A percentile compares a stretch with the other conserved stretches of the same genome.
Conservation (phyloP, 495 filamentous ascomycete species). For the Hyaloscypha bicolor region DNA sequence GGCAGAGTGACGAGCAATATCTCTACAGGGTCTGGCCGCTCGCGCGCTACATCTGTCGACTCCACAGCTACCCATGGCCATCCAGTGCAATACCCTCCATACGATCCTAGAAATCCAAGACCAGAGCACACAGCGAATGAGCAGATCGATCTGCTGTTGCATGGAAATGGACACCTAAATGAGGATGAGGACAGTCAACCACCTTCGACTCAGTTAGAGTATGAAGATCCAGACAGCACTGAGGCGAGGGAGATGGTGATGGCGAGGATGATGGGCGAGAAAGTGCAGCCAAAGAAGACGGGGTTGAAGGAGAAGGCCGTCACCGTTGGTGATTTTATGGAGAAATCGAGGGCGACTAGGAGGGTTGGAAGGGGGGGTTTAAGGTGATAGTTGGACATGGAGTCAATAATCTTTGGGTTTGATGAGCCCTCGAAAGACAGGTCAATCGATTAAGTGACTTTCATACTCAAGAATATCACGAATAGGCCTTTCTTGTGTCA, state of each 20-base stretch:
- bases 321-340: slow-evolving; percentile 35
- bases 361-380: slow-evolving; percentile 17
- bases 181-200: slow-evolving; percentile 30
- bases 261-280: slow-evolving; percentile 38
- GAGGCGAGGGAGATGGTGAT: slow-evolving; percentile 38
- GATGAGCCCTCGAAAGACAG: not conserved
- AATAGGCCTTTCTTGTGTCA: too few relatives aligned
- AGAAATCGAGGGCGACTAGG: slow-evolving; percentile 19
- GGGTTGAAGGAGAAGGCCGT: slow-evolving; percentile 27
- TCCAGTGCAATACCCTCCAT: slow-evolving; percentile 25
- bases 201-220: slow-evolving; percentile 46
- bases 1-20: slow-evolving; percentile 54
- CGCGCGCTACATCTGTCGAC: slow-evolving; percentile 33
- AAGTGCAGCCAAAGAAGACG: slow-evolving; percentile 11
- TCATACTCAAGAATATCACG: not conserved
- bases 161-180: slow-evolving; percentile 8
- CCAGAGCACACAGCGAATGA: slow-evolving; percentile 22
- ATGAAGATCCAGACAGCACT: slow-evolving; percentile 47
- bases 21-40: slow-evolving; percentile 34
- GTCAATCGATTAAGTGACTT: not conserved
- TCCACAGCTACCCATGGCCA: slow-evolving; percentile 30
- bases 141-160: slow-evolving; percentile 24
- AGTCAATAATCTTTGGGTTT: not conserved
- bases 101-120: slow-evolving; percentile 9
- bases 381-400: slow-evolving; percentile 7